phyloP scores from a whole-genome alignment of 2,329 filamentous ascomycete genomes.

The Graphiopsis chlorocephala region DNA sequence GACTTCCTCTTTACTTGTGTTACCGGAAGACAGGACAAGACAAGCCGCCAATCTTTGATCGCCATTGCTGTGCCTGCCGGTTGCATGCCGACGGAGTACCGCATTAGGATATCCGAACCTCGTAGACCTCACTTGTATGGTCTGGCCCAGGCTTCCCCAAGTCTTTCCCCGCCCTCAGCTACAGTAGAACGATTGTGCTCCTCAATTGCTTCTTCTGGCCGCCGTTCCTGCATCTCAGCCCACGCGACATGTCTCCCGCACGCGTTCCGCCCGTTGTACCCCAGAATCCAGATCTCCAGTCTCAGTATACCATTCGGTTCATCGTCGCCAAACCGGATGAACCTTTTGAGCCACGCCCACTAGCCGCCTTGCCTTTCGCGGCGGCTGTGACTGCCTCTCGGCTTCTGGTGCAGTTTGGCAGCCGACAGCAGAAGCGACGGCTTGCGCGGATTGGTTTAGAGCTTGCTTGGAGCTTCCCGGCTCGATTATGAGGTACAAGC shows the following conservation, averaged over 20 bases:
- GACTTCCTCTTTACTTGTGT: neutral
- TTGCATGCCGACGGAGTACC: slow-evolving; percentile 8
- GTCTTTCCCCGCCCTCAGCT: slow-evolving; percentile 5
- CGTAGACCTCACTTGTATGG: slow-evolving; percentile 2
- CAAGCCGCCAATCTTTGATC: neutral
- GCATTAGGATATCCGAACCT: neutral
- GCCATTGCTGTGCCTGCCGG: neutral
- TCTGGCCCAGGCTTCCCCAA: slow-evolving; percentile 6
- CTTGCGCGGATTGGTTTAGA: neutral
- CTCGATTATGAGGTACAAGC: neutral
- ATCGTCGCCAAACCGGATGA: slow-evolving; percentile 1
- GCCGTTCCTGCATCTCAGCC: neutral
- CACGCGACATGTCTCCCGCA: slow-evolving; percentile 1
- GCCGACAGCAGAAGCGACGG: slow-evolving; percentile 1
- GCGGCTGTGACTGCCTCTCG: slow-evolving; percentile 9
- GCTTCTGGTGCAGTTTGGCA: neutral
- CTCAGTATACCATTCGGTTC: neutral
- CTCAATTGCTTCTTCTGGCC: slow-evolving; percentile 2
- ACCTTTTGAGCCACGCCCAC: neutral
- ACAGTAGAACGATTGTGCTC: neutral
- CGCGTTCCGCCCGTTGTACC: slow-evolving; percentile 5
- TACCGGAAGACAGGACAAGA: neutral
- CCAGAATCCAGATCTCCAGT: neutral
- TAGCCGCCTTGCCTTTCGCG: neutral
- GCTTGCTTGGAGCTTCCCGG: slow-evolving; percentile 13